These are phyloP conservation scores for Hygrocybe coccinea DNA, from an alignment of 768 basidiomycete species.

Conservation along the genomic window DNA sequence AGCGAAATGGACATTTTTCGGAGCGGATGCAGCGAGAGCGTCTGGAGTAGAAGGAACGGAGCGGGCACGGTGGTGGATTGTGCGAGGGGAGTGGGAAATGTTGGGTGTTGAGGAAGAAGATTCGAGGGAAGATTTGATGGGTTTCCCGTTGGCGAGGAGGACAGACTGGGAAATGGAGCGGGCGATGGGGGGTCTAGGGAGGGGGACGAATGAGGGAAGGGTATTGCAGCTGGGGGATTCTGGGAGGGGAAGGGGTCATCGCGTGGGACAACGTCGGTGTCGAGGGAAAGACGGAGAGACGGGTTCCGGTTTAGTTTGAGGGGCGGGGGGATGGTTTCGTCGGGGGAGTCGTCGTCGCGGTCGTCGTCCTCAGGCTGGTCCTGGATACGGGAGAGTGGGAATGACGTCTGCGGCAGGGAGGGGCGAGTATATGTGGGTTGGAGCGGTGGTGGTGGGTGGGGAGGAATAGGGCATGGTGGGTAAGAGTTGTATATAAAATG, in stretches of 20 bases:
- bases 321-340: no score
- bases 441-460: constrained; percentile 16
- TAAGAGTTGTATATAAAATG: background rate
- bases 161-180: constrained; percentile 40
- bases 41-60: constrained; percentile 61
- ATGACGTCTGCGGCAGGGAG: constrained; percentile 9
- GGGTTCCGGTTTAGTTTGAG: no score
- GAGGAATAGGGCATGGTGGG: constrained; percentile 29
- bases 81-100: constrained; percentile 27
- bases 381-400: constrained; percentile 15
- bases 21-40: constrained; percentile 17
- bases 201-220: constrained; percentile 2
- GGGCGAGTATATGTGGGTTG: background rate
- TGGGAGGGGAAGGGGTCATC: no score
- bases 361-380: no score
- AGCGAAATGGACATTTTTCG: constrained; percentile 89
- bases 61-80: constrained; percentile 30
- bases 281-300: no score
- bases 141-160: constrained; percentile 70
- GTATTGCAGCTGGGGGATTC: no score
- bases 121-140: constrained; percentile 84
- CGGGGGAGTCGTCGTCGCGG: no score
- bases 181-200: constrained; percentile 20
- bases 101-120: constrained; percentile 46
- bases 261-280: no score